Base-by-base conservation (phyloP, 1,284 basidiomycete genomes). In the Heterobasidion irregulare region DNA sequence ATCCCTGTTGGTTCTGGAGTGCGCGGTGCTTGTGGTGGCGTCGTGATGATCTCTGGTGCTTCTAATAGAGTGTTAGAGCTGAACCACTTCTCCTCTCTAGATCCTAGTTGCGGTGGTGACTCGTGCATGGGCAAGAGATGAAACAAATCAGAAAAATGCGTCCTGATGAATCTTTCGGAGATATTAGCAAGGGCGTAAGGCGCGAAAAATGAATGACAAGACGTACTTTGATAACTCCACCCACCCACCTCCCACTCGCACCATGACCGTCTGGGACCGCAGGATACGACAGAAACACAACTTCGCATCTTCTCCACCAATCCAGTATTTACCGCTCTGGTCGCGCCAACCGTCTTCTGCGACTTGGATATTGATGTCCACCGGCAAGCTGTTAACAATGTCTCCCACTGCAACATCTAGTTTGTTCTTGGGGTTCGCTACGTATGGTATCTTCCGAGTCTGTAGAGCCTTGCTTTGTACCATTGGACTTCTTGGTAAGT, bases 231-330 rank as follows among this genome's bases (percentile, higher is more conserved):
- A 92, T 56, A 96, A 71, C 68, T 95, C 93, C 54, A 83, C 75
- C 94, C 94, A 96, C n/a, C 94, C 94, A 48, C 94, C 94, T 34
- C 94, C 93, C 15, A 95, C 91, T 58, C 93, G 83, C 45, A 97
- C 92, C 94, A 97, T 96, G 58, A 96, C 94, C 0, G 89, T 94
- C 62, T 92, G 87, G 2, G 89, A 93, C n/a, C 92, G 83, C 38
- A 96, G 71, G 55, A 96, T 95, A 18, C 94, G 82, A 68, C 93
- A 95, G 68, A 94, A 96, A 68, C 91, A 93, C 16, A 95, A 74
- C 66, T 86, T 93, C 1, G 93, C 83, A 52, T 93, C 89, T 59
- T 89, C 82, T 60, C 90, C 85, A 9, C 94, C 94, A 63, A 97
- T 96, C 92, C 92, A 95, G 67, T 97, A 97, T 65, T 92, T 93